These are phyloP conservation scores for Crepidotus variabilis DNA, from an alignment of 768 basidiomycete genomes.

Conservation along the genomic window DNA sequence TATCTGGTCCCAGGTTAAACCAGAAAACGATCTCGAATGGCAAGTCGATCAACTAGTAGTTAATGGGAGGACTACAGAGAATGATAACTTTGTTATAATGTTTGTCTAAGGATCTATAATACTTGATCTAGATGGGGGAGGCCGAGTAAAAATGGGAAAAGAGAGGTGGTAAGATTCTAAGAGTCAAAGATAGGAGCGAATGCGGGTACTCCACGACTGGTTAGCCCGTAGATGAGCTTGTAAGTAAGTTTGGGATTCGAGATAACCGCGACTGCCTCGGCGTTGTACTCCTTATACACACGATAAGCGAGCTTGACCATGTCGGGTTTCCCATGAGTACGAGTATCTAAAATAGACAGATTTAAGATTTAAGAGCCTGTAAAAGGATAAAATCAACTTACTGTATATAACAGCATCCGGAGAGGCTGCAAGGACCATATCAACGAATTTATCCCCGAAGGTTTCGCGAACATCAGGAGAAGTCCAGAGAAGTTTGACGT, in stretches of 20 bases:
- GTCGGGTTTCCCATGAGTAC: conserved; percentile 42
- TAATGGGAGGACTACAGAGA: too few relatives aligned
- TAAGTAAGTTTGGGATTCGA: conserved; percentile 55
- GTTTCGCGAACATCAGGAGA: conserved; percentile 60
- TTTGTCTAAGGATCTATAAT: too few relatives aligned
- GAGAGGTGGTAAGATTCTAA: too few relatives aligned
- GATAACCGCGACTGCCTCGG: conserved; percentile 54
- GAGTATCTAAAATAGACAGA: conserved; percentile 30
- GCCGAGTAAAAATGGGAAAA: too few relatives aligned
- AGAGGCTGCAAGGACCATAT: conserved; percentile 46
- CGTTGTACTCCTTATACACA: conserved; percentile 43
- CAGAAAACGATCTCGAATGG: too few relatives aligned
- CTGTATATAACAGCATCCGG: conserved; percentile 58
- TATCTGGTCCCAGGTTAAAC: too few relatives aligned
- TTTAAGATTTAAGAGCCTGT: background rate
- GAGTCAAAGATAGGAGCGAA: conserved; percentile 64
- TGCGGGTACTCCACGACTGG: conserved; percentile 56
- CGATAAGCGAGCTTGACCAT: conserved; percentile 45
- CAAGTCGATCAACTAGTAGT: too few relatives aligned
- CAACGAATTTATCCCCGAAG: conserved; percentile 58
- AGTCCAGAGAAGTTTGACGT: conserved; percentile 57
- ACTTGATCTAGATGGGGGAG: too few relatives aligned
- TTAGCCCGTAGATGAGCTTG: conserved; percentile 58
- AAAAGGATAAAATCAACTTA: conserved; percentile 18
- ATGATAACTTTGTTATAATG: too few relatives aligned